These are phyloP conservation scores for Calonectria fujianensis DNA, from an alignment of 2,329 filamentous ascomycete species.

Conservation along the genomic window DNA sequence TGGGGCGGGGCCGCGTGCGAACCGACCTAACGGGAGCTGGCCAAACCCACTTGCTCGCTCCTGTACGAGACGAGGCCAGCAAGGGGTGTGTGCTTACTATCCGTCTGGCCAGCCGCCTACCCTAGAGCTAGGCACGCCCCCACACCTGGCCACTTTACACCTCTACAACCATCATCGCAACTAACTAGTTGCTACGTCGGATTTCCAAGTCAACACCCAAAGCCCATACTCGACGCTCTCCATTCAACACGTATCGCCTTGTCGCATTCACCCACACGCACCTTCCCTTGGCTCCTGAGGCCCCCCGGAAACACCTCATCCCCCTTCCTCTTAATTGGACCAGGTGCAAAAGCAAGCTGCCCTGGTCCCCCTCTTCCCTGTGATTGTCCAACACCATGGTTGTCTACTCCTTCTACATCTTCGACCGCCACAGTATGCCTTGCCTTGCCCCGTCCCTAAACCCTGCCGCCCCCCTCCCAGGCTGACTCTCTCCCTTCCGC, in stretches of 20 bases:
- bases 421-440: conserved; percentile 93
- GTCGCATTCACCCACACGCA: background rate
- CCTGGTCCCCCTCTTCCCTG: conserved; percentile 10
- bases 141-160: background rate
- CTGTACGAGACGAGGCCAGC: background rate
- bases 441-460: background rate
- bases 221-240: background rate
- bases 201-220: background rate
- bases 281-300: background rate
- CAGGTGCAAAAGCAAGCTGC: conserved; percentile 5
- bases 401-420: conserved; percentile 99
- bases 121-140: conserved; percentile 2
- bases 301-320: background rate
- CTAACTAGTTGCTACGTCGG: conserved; percentile 16
- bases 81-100: background rate
- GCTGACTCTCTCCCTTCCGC: conserved; percentile 40
- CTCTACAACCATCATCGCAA: conserved; percentile 7
- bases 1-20: background rate
- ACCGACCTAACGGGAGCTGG: conserved; percentile 7
- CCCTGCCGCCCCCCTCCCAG: conserved; percentile 7
- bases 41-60: conserved; percentile 1
- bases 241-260: background rate
- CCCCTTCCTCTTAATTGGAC: background rate
- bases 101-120: background rate
- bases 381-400: conserved; percentile 78